Conservation (phyloP, 73 alveolate genomes). For the Paramecium biaurelia region DNA sequence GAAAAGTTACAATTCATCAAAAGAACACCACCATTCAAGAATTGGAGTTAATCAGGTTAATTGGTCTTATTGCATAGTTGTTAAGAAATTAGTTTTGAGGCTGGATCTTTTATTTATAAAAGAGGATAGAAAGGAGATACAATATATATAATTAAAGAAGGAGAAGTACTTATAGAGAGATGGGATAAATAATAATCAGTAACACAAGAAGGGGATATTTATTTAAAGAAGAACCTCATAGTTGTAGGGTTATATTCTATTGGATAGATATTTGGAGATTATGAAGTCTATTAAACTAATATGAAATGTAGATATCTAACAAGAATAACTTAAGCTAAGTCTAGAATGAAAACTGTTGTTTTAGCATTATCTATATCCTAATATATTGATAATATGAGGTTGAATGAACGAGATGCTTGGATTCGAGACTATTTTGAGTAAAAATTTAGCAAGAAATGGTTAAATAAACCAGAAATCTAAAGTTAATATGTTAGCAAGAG, state of each 20-base stretch:
- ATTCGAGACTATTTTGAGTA: neutral
- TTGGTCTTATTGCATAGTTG: neutral
- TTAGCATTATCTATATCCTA: neutral
- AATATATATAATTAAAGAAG: neutral
- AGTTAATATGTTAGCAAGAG: neutral
- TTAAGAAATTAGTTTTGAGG: neutral
- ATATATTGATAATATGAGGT: neutral
- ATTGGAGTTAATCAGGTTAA: neutral
- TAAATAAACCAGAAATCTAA: neutral
- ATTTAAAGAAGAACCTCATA: neutral
- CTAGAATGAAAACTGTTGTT: neutral
- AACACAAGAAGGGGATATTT: neutral
- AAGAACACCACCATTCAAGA: neutral
- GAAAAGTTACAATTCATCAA: neutral
- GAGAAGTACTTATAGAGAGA: neutral
- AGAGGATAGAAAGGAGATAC: slow-evolving; percentile 3
- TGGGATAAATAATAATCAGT: neutral
- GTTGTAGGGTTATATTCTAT: neutral
- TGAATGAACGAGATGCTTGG: neutral
- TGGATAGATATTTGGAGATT: slow-evolving; percentile 33
- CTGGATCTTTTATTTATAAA: neutral
- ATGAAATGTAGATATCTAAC: neutral
- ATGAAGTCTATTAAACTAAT: neutral
- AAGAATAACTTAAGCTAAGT: neutral
- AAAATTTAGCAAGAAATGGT: neutral